A percentile compares a stretch with the other conserved stretches of the same genome.
Evolutionary conservation across 768 basidiomycete species (phyloP).

Genomic region (Royoungia palumana): DNA sequence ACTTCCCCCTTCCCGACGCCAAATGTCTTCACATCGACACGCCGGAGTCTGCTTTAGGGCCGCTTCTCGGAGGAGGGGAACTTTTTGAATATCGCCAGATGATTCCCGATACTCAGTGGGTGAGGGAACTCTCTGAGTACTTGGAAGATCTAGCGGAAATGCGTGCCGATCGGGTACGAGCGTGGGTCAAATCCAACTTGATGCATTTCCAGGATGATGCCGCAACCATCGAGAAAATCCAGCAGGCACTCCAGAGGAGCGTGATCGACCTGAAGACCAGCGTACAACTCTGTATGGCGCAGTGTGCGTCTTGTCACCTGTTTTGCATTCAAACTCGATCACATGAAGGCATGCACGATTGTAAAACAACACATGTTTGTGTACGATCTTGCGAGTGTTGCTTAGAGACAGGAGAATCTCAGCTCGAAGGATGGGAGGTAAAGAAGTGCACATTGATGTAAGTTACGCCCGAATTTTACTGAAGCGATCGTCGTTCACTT

Average conservation of each 20-base stretch:
- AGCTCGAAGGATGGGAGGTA: too few species aligned
- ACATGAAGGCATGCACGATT: conserved; percentile 49
- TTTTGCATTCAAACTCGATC: conserved; percentile 45
- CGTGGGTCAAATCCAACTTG: conserved; percentile 51
- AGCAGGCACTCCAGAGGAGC: conserved; percentile 40
- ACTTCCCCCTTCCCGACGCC: conserved; percentile 32
- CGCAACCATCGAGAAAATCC: conserved; percentile 44
- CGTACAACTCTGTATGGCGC: conserved; percentile 47
- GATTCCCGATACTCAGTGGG: conserved; percentile 42
- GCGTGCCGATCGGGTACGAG: conserved; percentile 45
- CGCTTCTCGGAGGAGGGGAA: conserved; percentile 31
- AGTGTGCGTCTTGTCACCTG: conserved; percentile 50
- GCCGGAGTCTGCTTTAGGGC: conserved; percentile 7
- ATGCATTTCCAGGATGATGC: conserved; percentile 45
- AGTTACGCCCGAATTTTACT: too few species aligned
- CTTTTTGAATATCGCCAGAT: conserved; percentile 31
- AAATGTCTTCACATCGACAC: conserved; percentile 11
- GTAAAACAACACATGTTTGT: conserved; percentile 49
- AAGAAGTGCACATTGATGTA: too few species aligned
- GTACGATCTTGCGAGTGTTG: conserved; percentile 41
- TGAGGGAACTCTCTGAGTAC: conserved; percentile 35
- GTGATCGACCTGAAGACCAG: conserved; percentile 46
- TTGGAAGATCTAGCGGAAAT: conserved; percentile 41
- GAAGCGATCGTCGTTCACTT: too few species aligned
- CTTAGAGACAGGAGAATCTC: too few species aligned